Evolutionary conservation across 768 basidiomycete genomes (phyloP), one percentile per base, ranked within the genome.

Genomic region (Symmetrospora coprosmae): DNA sequence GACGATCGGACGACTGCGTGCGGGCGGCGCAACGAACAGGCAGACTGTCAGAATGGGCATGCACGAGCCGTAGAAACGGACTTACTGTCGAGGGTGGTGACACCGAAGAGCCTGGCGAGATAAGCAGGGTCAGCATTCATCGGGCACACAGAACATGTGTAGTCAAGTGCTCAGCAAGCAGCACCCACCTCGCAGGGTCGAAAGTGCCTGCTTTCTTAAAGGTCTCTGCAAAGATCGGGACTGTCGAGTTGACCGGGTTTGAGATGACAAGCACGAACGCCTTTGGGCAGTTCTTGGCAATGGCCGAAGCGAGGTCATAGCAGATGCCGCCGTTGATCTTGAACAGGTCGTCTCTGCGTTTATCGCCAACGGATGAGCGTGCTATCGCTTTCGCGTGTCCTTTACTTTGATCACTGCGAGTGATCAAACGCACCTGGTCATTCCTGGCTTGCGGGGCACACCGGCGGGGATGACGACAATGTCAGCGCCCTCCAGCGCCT

Each of bases 301-400:
- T 86, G 31, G 86, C 90, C 34, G 81, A 84, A 16, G 91, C 92
- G 61, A 99, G 82, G 69, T 88, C 87, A 67, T 83, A 83, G 61
- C 96, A 86, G 72, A 99, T 99, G 46, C 89, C 89, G 59, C 88
- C 94, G 75, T 99, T 99, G 78, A 91, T 94, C 87, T 91, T 90
- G 83, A 97, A 92, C 23, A 92, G 79, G 73, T 94, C 89, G 73
- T 94, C 90, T 73, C 88, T n/a, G n/a, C n/a, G n/a, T n/a, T n/a
- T n/a, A n/a, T n/a, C n/a, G n/a, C n/a, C n/a, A n/a, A n/a, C n/a
- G n/a, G n/a, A n/a, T n/a, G 82, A 92, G 89, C 25, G 89, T 78
- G 72, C 90, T 87, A 73, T 91, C 88, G 73, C n/a, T n/a, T n/a
- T n/a, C n/a, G n/a, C n/a, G 86, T n/a, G n/a, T n/a, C n/a, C n/a